These are phyloP conservation scores for Bretschneidera sinensis DNA, from an alignment of 345 rosid species.

Conservation along the genomic window DNA sequence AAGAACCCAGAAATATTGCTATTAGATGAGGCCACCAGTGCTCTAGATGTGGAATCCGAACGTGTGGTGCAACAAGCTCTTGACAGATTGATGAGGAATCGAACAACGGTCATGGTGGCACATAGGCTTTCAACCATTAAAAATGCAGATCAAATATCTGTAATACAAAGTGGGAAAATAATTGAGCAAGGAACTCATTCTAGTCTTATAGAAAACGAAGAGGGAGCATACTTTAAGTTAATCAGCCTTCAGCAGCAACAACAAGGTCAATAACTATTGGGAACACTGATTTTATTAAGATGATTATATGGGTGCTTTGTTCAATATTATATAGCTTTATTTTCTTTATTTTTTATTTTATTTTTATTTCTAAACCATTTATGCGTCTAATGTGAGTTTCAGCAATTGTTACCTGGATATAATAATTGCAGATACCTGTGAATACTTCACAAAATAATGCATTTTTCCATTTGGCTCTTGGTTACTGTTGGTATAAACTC, in stretches of 20 bases:
- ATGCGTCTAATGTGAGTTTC: no score
- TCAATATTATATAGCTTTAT: no score
- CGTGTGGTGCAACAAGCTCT: conserved; percentile 91
- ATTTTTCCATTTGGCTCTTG: no score
- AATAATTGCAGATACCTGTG: no score
- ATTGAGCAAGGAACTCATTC: conserved; percentile 85
- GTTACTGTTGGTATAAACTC: no score
- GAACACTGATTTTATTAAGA: no score
- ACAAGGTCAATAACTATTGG: conserved; percentile 7
- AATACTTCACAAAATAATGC: no score
- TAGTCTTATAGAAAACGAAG: conserved; percentile 53
- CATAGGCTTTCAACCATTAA: conserved; percentile 88
- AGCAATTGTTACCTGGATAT: no score
- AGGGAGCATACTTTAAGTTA: conserved; percentile 74
- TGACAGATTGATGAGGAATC: conserved; percentile 67
- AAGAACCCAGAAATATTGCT: conserved; percentile 86
- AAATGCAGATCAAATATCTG: conserved; percentile 74
- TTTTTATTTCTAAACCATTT: no score
- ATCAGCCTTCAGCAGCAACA: conserved; percentile 79
- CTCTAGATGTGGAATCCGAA: conserved; percentile 80
- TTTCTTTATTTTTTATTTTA: no score
- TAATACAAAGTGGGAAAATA: conserved; percentile 68
- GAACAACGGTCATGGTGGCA: conserved; percentile 88
- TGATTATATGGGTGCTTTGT: no score
- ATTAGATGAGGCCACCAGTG: conserved; percentile 92